Percentiles rank a stretch among this genome's conserved stretches.
phyloP scores from a whole-genome alignment of 306 rosid species.

The Crataegus laevigata region DNA sequence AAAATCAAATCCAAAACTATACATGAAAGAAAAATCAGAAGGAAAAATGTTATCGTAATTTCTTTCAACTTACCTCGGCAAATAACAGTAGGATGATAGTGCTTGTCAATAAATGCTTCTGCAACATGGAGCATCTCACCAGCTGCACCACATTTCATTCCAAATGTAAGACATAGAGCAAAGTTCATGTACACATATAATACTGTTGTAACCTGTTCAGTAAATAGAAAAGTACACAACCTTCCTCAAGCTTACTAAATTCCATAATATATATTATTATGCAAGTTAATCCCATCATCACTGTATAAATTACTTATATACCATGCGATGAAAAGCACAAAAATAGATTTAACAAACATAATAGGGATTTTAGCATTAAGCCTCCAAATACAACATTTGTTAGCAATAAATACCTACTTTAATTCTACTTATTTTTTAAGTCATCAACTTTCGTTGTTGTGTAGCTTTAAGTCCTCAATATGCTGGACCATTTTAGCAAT shows the following conservation, averaged over 20 bases:
- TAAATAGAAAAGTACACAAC: neutral
- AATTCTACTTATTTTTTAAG: neutral
- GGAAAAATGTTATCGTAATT: neutral
- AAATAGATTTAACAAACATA: neutral
- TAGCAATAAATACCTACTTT: neutral
- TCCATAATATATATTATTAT: neutral
- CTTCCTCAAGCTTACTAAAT: neutral
- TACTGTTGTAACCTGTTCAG: neutral
- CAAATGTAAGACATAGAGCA: conserved; percentile 2
- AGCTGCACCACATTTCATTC: conserved; percentile 40
- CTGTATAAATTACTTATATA: neutral
- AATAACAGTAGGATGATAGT: conserved; percentile 86
- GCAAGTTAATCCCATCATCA: neutral
- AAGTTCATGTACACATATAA: neutral
- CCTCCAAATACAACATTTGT: neutral
- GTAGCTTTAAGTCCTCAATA: neutral
- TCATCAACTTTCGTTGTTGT: neutral
- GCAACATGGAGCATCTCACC: conserved; percentile 99
- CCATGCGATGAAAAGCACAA: too few species aligned
- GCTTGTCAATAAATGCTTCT: conserved; percentile 81
- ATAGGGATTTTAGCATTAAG: neutral
- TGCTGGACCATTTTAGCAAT: neutral
- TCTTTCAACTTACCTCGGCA: conserved; percentile 54
- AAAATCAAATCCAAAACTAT: neutral
- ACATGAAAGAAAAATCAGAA: neutral